Evolutionary conservation across 805 yeast species (phyloP).

Genomic region (Vanderwaltozyma yarrowii): DNA sequence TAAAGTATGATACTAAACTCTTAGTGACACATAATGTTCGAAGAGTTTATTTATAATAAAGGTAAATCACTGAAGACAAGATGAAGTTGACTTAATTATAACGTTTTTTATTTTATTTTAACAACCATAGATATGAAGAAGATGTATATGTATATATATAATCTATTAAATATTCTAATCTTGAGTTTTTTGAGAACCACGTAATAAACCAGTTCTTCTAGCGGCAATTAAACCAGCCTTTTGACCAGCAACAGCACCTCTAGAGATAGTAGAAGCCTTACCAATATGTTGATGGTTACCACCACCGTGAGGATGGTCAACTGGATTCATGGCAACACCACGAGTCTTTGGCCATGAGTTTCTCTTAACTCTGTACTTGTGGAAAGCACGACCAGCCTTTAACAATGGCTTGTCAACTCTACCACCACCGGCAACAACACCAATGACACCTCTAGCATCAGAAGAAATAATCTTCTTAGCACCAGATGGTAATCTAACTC

Average conservation of each 20-base stretch:
- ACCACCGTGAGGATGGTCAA: slow-evolving; percentile 99
- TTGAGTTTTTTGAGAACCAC: slow-evolving; percentile 97
- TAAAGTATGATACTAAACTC: no score
- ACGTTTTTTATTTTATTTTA: slow-evolving; percentile 2
- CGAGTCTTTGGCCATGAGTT: slow-evolving; percentile 99
- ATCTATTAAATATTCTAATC: slow-evolving; percentile 29
- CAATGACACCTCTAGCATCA: slow-evolving; percentile 98
- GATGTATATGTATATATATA: neutral
- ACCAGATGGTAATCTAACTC: slow-evolving; percentile 98
- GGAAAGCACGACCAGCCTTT: slow-evolving; percentile 99
- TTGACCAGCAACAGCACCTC: slow-evolving; percentile 99
- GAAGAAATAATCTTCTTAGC: slow-evolving; percentile 95
- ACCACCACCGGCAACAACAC: slow-evolving; percentile 99
- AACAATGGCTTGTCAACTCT: slow-evolving; percentile 99
- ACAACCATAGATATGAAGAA: slow-evolving; percentile 1
- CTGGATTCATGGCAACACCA: slow-evolving; percentile 99
- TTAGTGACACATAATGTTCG: no score
- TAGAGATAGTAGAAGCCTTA: slow-evolving; percentile 98
- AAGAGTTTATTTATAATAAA: no score
- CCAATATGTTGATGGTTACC: slow-evolving; percentile 99
- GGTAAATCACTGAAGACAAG: no score
- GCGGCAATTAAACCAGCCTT: slow-evolving; percentile 99
- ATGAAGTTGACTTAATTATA: neutral
- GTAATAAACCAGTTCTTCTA: slow-evolving; percentile 99
- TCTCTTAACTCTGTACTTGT: slow-evolving; percentile 98